Evolutionary conservation across 2,329 filamentous ascomycete genomes (phyloP).

Genomic region (Fusarium protoensiforme): DNA sequence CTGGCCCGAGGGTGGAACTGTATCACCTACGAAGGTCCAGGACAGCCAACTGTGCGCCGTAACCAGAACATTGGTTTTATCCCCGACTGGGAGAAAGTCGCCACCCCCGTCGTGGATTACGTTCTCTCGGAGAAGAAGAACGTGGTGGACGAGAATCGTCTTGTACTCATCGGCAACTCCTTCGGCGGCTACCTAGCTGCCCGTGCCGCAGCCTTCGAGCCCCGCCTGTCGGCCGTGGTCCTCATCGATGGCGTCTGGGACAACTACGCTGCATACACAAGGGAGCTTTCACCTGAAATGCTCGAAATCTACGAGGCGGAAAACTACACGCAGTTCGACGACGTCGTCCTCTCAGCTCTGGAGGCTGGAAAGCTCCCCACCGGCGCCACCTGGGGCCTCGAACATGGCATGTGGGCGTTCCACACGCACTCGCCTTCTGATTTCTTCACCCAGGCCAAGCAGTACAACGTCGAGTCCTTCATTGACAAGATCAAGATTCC

Average conservation of each 20-base stretch:
- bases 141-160: neutral
- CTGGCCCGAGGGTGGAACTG: conserved; percentile 20
- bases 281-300: neutral
- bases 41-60: conserved; percentile 21
- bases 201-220: conserved; percentile 26
- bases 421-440: conserved; percentile 12
- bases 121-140: neutral
- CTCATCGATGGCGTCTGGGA: conserved; percentile 22
- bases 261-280: conserved; percentile 21
- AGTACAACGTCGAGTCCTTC: conserved; percentile 9
- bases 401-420: conserved; percentile 6
- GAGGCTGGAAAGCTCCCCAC: neutral
- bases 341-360: neutral
- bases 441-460: conserved; percentile 10
- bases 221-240: conserved; percentile 7
- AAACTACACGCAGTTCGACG: conserved; percentile 10
- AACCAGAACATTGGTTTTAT: conserved; percentile 24
- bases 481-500: conserved; percentile 14
- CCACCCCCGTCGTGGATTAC: conserved; percentile 15
- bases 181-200: conserved; percentile 27
- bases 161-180: conserved; percentile 12
- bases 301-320: conserved; percentile 7
- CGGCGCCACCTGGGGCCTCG: conserved; percentile 8
- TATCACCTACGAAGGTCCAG: conserved; percentile 22
- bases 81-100: conserved; percentile 23